A percentile compares a stretch with the other conserved stretches of the same genome.
Evolutionary conservation across 371 early-diverging fungal species (phyloP).

Genomic region (Mortierella sp.): DNA sequence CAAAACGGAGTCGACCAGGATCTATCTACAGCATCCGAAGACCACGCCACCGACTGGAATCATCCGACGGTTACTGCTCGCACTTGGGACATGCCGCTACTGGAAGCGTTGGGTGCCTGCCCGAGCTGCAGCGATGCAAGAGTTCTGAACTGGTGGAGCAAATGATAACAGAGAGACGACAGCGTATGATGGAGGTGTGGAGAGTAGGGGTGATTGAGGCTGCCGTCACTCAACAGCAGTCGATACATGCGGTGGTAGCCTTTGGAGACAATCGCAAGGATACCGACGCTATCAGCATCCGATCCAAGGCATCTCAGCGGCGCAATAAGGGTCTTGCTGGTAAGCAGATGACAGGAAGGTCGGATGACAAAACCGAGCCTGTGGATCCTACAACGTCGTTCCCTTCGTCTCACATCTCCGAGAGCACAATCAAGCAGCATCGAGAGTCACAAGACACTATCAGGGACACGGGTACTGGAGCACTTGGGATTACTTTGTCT

Average conservation of each 20-base stretch:
- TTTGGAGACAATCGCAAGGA: conserved; percentile 33
- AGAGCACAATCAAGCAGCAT: conserved; percentile 17
- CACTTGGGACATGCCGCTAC: conserved; percentile 38
- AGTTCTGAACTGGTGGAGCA: conserved; percentile 50
- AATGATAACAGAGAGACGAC: conserved; percentile 47
- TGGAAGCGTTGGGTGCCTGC: conserved; percentile 22
- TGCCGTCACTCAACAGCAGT: conserved; percentile 39
- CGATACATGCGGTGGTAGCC: conserved; percentile 30
- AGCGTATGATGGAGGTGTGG: conserved; percentile 61
- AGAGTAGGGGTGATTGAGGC: conserved; percentile 60
- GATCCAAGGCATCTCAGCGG: conserved; percentile 40
- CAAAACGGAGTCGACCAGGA: conserved; percentile 43
- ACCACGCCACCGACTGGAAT: conserved; percentile 26
- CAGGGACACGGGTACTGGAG: neutral
- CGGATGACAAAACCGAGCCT: neutral
- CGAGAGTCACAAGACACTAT: neutral
- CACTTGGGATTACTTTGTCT: neutral
- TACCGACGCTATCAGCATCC: conserved; percentile 34
- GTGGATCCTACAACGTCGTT: neutral
- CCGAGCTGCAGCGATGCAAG: conserved; percentile 42
- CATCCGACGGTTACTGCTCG: conserved; percentile 19
- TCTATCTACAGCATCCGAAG: conserved; percentile 48
- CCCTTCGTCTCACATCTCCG: conserved; percentile 8
- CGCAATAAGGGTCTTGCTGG: neutral
- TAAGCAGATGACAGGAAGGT: neutral